Conservation (phyloP, 1,139 yeast genomes). For the Pichia kudriavzevii region DNA sequence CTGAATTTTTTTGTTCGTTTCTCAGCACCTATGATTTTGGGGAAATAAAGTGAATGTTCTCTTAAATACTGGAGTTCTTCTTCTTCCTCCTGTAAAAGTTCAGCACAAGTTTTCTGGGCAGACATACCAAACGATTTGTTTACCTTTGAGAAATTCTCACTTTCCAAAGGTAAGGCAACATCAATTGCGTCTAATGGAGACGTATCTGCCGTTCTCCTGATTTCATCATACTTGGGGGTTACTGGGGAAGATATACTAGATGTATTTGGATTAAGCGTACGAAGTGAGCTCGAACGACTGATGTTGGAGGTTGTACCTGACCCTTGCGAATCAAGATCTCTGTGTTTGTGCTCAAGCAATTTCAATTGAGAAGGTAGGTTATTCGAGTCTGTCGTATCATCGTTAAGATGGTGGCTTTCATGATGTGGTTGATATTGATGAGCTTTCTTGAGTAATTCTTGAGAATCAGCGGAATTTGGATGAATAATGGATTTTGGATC, state of each 20-base stretch:
- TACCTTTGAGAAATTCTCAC: neutral
- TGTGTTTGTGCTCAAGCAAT: constrained; percentile 23
- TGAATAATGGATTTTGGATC: no score
- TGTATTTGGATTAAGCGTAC: constrained; percentile 26
- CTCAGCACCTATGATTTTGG: constrained; percentile 48
- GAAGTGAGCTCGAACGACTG: constrained; percentile 29
- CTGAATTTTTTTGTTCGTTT: constrained; percentile 60
- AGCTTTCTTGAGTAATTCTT: neutral
- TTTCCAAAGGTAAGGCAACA: neutral
- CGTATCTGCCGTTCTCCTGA: neutral
- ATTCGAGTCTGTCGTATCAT: constrained; percentile 12
- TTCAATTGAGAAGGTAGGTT: constrained; percentile 50
- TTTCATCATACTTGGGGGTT: constrained; percentile 5
- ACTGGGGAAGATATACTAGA: constrained; percentile 6
- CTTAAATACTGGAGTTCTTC: constrained; percentile 27
- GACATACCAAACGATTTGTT: constrained; percentile 5
- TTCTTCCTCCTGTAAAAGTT: constrained; percentile 27
- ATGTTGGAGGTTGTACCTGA: constrained; percentile 10
- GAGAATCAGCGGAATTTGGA: neutral
- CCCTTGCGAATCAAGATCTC: constrained; percentile 9
- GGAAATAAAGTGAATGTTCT: constrained; percentile 35
- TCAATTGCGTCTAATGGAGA: neutral
- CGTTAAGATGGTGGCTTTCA: constrained; percentile 5
- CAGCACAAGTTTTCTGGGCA: constrained; percentile 6
- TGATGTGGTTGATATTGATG: neutral